phyloP scores from a whole-genome alignment of 371 early-diverging fungal genomes.

The Lichtheimia ornata region DNA sequence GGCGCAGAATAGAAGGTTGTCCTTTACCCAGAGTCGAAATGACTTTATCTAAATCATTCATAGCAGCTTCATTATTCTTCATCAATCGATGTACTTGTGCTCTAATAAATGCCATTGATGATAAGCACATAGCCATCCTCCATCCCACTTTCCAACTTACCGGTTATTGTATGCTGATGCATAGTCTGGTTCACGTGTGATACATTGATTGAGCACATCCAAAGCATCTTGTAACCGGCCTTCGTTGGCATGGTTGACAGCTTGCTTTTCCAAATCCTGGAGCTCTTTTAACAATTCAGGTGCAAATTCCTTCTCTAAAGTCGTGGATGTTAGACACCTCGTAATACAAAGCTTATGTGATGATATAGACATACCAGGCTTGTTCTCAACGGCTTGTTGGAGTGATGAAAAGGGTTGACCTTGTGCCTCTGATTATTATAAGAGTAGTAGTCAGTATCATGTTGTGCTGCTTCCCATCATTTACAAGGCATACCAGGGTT shows the following conservation, averaged over 20 bases:
- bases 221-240: constrained; percentile 53
- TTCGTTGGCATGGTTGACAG: constrained; percentile 48
- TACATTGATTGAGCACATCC: constrained; percentile 42
- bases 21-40: constrained; percentile 62
- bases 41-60: constrained; percentile 73
- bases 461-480: background rate
- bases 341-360: background rate
- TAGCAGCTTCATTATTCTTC: constrained; percentile 54
- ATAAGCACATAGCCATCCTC: background rate
- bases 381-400: background rate
- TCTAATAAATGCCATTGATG: constrained; percentile 25
- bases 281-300: constrained; percentile 31
- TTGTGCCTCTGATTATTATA: constrained; percentile 28
- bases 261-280: constrained; percentile 50
- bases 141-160: constrained; percentile 34
- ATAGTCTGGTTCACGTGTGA: constrained; percentile 63
- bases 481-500: constrained; percentile 34
- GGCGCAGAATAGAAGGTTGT: constrained; percentile 68
- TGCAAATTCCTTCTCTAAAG: constrained; percentile 30
- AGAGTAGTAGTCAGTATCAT: background rate
- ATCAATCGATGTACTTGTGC: constrained; percentile 80
- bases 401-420: constrained; percentile 15
- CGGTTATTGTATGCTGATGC: constrained; percentile 88
- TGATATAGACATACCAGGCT: constrained; percentile 2
- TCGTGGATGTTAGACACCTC: background rate